Base-by-base conservation (phyloP, 169 alveolate genomes). In the Sarcocystis neurona region DNA sequence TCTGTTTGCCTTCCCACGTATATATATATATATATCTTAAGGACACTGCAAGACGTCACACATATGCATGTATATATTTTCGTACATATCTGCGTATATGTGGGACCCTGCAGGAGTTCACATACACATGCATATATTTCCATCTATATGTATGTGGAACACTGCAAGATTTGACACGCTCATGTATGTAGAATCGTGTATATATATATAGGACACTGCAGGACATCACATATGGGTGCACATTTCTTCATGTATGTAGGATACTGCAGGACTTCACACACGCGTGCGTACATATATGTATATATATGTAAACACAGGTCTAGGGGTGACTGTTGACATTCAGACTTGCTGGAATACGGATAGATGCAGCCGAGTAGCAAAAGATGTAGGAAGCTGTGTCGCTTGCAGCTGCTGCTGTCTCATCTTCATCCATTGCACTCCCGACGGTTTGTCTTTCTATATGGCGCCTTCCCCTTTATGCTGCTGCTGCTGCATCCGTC, bases 351-450 rank as follows among this genome's bases (percentile, higher is more conserved):
- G 60, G 6, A 6, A 15, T 48, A 48, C 15, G 60, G 27, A 50
- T 50, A 18, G n/a, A 18, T 50, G 60, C 75, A 27, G 27, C 75
- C 20, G 75, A 10, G 75, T 63, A 6, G 75, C 6, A 63, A n/a
- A 43, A 43, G n/a, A 63, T n/a, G 75, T 41, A 63, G 10, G 75
- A 37, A 1, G 75, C 75, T 15, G 75, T 4, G 75, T 41, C 32
- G 8, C 27, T 6, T 18, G n/a, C 34, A 43, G 27, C 46, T 18
- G 32, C 18, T 4, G 43, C 43, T 18, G 32, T 6, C 43, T 63
- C 75, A 6, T 63, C 75, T 63, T 63, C 75, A 63, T 63, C 70
- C 70, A 58, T 58, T 58, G 4, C 70, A 23, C 70, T 12, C 23
- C 18, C 70, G 4, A 23, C 23, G 18, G 39, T 34, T 58, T 58